phyloP scores from a whole-genome alignment of 352 stramenopile species.

The Pythium guiyangense region DNA sequence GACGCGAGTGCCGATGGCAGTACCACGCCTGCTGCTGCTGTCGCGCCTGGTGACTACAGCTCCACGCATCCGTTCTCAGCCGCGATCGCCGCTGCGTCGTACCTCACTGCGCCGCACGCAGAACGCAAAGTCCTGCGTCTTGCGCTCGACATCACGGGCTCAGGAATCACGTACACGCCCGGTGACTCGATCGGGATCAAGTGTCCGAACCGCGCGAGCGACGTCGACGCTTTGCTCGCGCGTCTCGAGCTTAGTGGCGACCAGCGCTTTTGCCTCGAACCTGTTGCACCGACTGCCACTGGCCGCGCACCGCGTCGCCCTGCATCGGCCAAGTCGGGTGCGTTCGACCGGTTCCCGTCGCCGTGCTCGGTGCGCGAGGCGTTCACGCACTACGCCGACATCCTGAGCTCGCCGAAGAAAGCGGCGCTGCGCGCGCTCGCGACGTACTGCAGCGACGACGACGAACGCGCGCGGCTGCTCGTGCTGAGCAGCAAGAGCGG shows the following conservation, averaged over 20 bases:
- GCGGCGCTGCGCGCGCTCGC: conserved; percentile 55
- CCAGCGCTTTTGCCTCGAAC: conserved; percentile 31
- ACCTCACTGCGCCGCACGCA: conserved; percentile 39
- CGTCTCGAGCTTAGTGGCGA: conserved; percentile 38
- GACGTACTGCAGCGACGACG: conserved; percentile 55
- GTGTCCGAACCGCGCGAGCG: conserved; percentile 66
- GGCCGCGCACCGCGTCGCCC: conserved; percentile 14
- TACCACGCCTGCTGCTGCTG: neutral
- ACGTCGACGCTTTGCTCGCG: conserved; percentile 63
- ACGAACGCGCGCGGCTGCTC: conserved; percentile 56
- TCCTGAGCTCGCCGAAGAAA: conserved; percentile 82
- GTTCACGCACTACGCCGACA: conserved; percentile 76
- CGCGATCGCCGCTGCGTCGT: conserved; percentile 33
- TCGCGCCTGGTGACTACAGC: conserved; percentile 23
- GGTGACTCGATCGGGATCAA: conserved; percentile 86
- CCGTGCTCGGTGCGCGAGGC: conserved; percentile 69
- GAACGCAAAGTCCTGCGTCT: conserved; percentile 59
- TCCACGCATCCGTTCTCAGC: conserved; percentile 47
- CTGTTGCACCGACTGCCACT: conserved; percentile 14
- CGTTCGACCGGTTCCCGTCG: conserved; percentile 40
- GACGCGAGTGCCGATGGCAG: neutral
- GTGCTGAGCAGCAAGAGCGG: conserved; percentile 69
- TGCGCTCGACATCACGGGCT: conserved; percentile 38
- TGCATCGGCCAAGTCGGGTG: conserved; percentile 17
- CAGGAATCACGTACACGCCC: conserved; percentile 60